Conservation (phyloP, 2,329 filamentous ascomycete genomes). For the Fusarium pininemorale region DNA sequence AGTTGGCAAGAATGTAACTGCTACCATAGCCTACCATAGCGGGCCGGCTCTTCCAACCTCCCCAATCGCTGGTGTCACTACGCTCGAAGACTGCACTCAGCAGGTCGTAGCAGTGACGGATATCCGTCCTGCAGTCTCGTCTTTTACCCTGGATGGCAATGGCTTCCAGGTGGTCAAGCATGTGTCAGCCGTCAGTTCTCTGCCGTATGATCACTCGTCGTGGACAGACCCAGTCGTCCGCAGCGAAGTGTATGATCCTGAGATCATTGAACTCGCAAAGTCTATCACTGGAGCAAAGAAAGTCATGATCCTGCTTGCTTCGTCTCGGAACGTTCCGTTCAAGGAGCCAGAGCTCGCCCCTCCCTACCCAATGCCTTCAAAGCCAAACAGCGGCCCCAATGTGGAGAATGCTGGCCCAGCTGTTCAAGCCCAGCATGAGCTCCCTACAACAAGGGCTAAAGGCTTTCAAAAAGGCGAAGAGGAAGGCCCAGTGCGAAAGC, state of each 20-base stretch:
- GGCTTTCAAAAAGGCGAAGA: neutral
- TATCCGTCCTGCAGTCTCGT: neutral
- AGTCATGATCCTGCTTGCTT: neutral
- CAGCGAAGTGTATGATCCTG: neutral
- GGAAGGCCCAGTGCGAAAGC: neutral
- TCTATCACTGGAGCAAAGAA: neutral
- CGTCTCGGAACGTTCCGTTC: neutral
- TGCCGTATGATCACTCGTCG: neutral
- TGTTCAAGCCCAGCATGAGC: neutral
- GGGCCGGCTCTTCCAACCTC: neutral
- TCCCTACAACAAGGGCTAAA: neutral
- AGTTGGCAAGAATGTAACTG: neutral
- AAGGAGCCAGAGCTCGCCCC: neutral
- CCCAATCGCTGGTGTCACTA: neutral
- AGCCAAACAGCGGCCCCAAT: fast-evolving
- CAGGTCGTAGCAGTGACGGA: neutral
- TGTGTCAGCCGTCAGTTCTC: neutral
- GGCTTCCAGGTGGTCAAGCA: neutral
- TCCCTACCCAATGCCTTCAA: neutral
- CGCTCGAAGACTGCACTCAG: neutral
- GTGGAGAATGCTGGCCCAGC: fast-evolving
- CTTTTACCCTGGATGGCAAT: neutral
- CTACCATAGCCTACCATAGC: neutral
- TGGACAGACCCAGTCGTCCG: neutral
- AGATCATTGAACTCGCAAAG: neutral